A percentile compares a stretch with the other conserved stretches of the same genome.
Evolutionary conservation across 2,329 filamentous ascomycete species (phyloP).

Genomic region (Dothideomycetidae sp.): DNA sequence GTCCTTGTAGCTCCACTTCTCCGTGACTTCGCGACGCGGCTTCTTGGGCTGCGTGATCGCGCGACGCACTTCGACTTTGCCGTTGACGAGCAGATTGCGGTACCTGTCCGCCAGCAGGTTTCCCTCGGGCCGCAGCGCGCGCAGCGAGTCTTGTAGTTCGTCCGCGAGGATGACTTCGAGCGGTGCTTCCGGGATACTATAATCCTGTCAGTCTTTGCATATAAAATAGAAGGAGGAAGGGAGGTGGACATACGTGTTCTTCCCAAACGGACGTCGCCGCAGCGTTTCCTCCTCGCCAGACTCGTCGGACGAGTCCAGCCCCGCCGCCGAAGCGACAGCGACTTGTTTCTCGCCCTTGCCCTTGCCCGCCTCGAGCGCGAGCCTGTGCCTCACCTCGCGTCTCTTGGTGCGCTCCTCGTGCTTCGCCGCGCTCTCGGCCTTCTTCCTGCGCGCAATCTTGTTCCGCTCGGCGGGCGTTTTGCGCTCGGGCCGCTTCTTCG

Average conservation of each 20-base stretch:
- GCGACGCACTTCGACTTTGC: conserved; percentile 73
- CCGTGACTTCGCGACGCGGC: conserved; percentile 64
- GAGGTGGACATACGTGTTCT: conserved; percentile 35
- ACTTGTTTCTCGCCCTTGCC: conserved; percentile 44
- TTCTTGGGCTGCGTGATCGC: conserved; percentile 71
- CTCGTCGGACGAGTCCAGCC: conserved; percentile 17
- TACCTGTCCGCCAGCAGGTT: conserved; percentile 88
- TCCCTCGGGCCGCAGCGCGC: conserved; percentile 68
- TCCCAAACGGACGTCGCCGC: conserved; percentile 58
- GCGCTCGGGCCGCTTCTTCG: conserved; percentile 62
- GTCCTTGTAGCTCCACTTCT: conserved; percentile 98
- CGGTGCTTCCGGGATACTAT: conserved; percentile 52
- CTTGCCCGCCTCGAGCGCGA: conserved; percentile 52
- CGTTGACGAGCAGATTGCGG: conserved; percentile 72
- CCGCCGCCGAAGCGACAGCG: conserved; percentile 13
- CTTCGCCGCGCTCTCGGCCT: conserved; percentile 61
- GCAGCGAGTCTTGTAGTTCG: conserved; percentile 36
- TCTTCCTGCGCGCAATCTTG: conserved; percentile 75
- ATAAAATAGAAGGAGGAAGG: not conserved
- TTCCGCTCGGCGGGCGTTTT: conserved; percentile 83
- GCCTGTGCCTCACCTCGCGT: conserved; percentile 55
- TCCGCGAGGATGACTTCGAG: conserved; percentile 37
- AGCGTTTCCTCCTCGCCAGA: conserved; percentile 31
- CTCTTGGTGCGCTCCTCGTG: conserved; percentile 64
- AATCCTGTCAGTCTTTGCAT: conserved; percentile 4